Conservation (phyloP, 2,329 filamentous ascomycete species). For the Colletotrichum tofieldiae region DNA sequence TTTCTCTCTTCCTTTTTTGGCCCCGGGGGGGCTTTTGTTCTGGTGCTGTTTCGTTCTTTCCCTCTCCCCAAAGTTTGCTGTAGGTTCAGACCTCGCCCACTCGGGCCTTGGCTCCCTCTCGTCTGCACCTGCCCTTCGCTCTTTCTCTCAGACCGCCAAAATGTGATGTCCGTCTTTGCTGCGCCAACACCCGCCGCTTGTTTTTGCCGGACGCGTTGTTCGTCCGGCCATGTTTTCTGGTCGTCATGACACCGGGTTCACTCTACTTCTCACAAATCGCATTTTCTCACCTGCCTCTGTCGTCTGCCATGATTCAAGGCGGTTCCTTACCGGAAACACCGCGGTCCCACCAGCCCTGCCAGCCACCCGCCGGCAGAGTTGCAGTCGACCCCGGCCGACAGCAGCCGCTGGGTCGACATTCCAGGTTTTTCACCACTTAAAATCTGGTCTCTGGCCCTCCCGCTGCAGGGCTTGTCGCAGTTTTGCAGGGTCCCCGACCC, state of each 20-base stretch:
- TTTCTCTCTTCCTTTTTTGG: neutral
- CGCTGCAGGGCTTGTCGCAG: conserved; percentile 34
- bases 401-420: conserved; percentile 22
- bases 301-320: conserved; percentile 35
- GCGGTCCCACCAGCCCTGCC: conserved; percentile 29
- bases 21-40: neutral
- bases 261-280: neutral
- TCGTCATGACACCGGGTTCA: conserved; percentile 1
- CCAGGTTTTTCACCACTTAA: conserved; percentile 35
- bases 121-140: neutral
- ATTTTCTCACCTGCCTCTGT: neutral
- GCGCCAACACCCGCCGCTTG: neutral
- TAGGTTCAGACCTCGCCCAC: neutral
- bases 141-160: too few relatives aligned
- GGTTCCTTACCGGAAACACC: conserved; percentile 29
- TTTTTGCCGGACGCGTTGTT: neutral
- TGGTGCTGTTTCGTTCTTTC: neutral
- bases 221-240: neutral
- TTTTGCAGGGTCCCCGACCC: conserved; percentile 14
- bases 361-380: conserved; percentile 33
- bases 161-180: neutral
- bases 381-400: conserved; percentile 33
- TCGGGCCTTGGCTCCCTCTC: conserved; percentile 13
- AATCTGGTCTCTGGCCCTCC: conserved; percentile 25
- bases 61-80: neutral